Evolutionary conservation across 192 early-diverging fungal genomes (phyloP).

Genomic region (Coemansia sp.): DNA sequence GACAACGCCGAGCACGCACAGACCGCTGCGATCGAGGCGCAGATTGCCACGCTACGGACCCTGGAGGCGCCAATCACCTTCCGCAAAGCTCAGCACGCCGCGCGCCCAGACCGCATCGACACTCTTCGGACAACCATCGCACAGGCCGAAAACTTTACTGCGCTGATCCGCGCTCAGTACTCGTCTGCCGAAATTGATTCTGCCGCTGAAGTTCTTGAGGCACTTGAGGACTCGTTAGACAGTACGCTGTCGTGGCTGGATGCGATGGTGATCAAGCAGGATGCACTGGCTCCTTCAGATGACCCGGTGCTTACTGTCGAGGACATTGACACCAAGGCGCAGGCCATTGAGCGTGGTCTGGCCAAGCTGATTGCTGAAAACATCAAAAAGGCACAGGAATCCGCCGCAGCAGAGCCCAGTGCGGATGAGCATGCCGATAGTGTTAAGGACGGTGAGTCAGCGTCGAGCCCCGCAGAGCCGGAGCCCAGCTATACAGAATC

Average conservation of each 20-base stretch:
- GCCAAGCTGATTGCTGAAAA: constrained; percentile 61
- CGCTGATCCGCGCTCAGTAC: constrained; percentile 42
- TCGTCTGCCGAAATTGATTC: constrained; percentile 57
- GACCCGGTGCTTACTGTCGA: constrained; percentile 65
- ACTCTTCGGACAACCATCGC: constrained; percentile 47
- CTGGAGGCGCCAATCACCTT: constrained; percentile 49
- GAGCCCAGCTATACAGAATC: not conserved
- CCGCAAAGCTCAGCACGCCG: constrained; percentile 55
- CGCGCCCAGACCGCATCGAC: constrained; percentile 60
- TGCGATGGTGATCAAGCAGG: constrained; percentile 61
- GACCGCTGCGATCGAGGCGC: constrained; percentile 40
- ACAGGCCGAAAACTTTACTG: constrained; percentile 53
- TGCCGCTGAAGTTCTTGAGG: constrained; percentile 32
- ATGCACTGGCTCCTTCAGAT: constrained; percentile 55
- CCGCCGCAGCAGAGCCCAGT: constrained; percentile 20
- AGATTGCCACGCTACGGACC: constrained; percentile 46
- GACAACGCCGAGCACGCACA: constrained; percentile 70
- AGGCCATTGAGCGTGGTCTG: constrained; percentile 56
- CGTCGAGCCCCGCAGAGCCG: not conserved
- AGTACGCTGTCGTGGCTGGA: constrained; percentile 61
- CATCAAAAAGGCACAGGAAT: constrained; percentile 54
- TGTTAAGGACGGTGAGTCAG: constrained; percentile 7
- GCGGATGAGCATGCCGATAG: constrained; percentile 19
- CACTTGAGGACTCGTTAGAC: constrained; percentile 58
- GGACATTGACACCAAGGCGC: constrained; percentile 58